A percentile compares a stretch with the other conserved stretches of the same genome.
These are phyloP conservation scores for Cymbopogon flexuosus DNA, from an alignment of 202 grass and related monocot genomes.

Conservation along the genomic window DNA sequence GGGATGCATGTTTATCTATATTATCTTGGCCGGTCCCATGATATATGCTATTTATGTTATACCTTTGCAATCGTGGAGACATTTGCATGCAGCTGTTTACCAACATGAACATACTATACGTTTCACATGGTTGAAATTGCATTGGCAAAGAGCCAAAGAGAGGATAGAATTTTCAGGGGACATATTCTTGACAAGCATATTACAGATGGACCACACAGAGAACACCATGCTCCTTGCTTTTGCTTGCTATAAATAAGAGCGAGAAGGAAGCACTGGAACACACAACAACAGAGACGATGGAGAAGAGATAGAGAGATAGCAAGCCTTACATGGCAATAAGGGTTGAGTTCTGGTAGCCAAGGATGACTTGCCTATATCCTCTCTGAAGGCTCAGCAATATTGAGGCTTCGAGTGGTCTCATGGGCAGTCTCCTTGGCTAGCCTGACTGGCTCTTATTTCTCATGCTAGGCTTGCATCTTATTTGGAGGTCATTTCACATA, in stretches of 20 bases:
- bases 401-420: constrained; percentile 15
- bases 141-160: background rate
- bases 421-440: constrained; percentile 65
- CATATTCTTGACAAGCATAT: background rate
- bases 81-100: background rate
- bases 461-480: constrained; percentile 22
- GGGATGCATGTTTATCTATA: background rate
- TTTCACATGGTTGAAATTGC: background rate
- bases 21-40: background rate
- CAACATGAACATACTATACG: background rate
- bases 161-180: background rate
- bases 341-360: constrained; percentile 52
- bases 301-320: background rate
- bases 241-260: constrained; percentile 9
- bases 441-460: constrained; percentile 33
- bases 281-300: background rate
- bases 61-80: background rate
- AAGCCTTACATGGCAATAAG: constrained; percentile 37
- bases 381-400: constrained; percentile 17
- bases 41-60: background rate
- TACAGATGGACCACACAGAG: background rate
- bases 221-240: background rate
- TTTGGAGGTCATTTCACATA: background rate
- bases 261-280: background rate
- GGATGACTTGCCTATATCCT: constrained; percentile 54